Evolutionary conservation across 345 rosid species (phyloP).

Genomic region (Eucalyptus lansdowneana): DNA sequence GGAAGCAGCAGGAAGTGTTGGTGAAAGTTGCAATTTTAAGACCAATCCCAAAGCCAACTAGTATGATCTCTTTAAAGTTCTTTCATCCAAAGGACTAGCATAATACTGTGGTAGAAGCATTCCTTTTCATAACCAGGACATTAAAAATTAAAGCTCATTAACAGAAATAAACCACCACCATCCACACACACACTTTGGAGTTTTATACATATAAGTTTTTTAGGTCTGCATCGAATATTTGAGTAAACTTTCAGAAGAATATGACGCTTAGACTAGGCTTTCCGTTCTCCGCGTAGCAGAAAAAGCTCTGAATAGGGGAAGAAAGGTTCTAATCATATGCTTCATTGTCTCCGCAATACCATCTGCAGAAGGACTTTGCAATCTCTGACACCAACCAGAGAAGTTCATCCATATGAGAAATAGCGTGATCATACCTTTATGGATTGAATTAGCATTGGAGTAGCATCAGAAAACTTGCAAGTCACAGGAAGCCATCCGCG

Average conservation of each 20-base stretch:
- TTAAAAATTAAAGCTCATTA: background rate
- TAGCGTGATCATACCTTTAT: slow-evolving; percentile 42
- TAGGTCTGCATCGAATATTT: background rate
- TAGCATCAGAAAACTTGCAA: slow-evolving; percentile 83
- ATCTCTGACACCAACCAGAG: background rate
- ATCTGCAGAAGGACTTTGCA: background rate
- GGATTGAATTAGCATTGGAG: slow-evolving; percentile 51
- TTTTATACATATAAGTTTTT: background rate
- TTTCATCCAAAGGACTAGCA: background rate
- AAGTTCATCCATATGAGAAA: background rate
- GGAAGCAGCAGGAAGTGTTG: background rate
- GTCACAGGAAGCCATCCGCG: slow-evolving; percentile 96
- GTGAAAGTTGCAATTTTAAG: background rate
- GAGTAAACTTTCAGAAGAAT: background rate
- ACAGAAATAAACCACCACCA: background rate
- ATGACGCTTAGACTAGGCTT: background rate
- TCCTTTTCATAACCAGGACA: background rate
- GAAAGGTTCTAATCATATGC: background rate
- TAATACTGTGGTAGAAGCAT: background rate
- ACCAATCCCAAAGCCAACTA: background rate
- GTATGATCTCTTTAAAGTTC: background rate
- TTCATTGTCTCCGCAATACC: background rate
- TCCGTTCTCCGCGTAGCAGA: background rate
- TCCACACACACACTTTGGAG: background rate
- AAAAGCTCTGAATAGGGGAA: background rate